Base-by-base conservation (phyloP, 2,329 filamentous ascomycete genomes). In the Phialocephala subalpina region DNA sequence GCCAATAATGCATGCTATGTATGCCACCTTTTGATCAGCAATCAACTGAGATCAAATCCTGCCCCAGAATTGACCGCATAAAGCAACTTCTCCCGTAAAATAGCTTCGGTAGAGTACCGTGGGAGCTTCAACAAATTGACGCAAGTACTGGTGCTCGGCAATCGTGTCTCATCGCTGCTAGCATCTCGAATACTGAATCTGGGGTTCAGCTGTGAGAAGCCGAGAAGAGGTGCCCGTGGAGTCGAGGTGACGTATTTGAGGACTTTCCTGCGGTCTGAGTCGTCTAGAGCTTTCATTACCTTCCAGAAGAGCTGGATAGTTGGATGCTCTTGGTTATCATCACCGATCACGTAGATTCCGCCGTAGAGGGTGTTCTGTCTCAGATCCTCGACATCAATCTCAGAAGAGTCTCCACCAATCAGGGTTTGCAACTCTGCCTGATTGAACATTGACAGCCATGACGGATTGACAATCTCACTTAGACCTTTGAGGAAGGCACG, bases 371-470 rank as follows among this genome's bases (percentile, higher is more conserved):
- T 98, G 79, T 98, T 92, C 62, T 83, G 84, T 27, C 94, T 88
- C 47, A 98, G 84, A 77, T 99, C 96, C 33, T 91, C 88, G 40
- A 99, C 86, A 74, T 97, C 91, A 65, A 99, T 97, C 68, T 92
- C 90, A 11, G 90, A 90, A 33, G 89, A 90, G 73, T 97, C 94
- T 52, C 96, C 96, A 61, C 94, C 93, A 18, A 99, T 92, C 6
- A 99, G 89, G 1, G 93, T 96, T 80, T 98, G 96, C 4, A 99
- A 86, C 78, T 99, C 96, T 2, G 88, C 88, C 77, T 97, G 95
- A 78, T 99, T 99, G 83, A 99, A 99, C 96, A 99, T 98, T 73
- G 91, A 94, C 4, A 99, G 86, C 96, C 96, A 99, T 3, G 88
- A 88, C 0, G 95, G 94, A 65, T 94, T 91, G 70, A 99, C 96